Evolutionary conservation across 108 stramenopile species (phyloP).

Genomic region (Discostella stelligeroides): DNA sequence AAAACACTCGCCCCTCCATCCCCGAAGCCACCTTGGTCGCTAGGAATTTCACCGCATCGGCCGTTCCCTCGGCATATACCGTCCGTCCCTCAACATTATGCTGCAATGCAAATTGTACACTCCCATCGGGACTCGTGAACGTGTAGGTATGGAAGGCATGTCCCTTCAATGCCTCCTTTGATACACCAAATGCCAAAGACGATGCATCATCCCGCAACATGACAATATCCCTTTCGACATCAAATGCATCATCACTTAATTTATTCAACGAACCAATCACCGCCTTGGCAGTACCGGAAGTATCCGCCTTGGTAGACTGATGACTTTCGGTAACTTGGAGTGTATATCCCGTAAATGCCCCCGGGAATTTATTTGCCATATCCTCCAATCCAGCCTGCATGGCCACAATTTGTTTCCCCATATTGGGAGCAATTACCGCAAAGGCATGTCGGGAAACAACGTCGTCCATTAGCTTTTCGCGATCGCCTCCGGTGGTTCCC

Average conservation of each 20-base stretch:
- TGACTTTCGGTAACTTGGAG: constrained; percentile 92
- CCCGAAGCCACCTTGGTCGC: constrained; percentile 73
- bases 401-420: constrained; percentile 99
- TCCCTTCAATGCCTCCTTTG: constrained; percentile 86
- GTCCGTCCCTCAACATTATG: constrained; percentile 98
- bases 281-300: constrained; percentile 97
- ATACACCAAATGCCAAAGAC: constrained; percentile 92
- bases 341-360: constrained; percentile 93
- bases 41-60: constrained; percentile 96
- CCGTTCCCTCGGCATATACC: constrained; percentile 98
- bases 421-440: constrained; percentile 98
- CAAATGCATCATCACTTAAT: constrained; percentile 71
- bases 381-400: constrained; percentile 94
- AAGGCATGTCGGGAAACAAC: constrained; percentile 73
- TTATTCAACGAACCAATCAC: constrained; percentile 85
- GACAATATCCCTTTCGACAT: constrained; percentile 84
- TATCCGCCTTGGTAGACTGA: constrained; percentile 97
- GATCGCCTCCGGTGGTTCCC: constrained; percentile 95
- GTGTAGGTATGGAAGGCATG: constrained; percentile 99
- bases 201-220: constrained; percentile 89
- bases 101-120: constrained; percentile 92
- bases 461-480: constrained; percentile 78
- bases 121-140: constrained; percentile 89
- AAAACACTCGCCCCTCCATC: constrained; percentile 73
- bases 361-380: constrained; percentile 89